Conservation (phyloP, 805 yeast species). For the Candida verbasci region DNA sequence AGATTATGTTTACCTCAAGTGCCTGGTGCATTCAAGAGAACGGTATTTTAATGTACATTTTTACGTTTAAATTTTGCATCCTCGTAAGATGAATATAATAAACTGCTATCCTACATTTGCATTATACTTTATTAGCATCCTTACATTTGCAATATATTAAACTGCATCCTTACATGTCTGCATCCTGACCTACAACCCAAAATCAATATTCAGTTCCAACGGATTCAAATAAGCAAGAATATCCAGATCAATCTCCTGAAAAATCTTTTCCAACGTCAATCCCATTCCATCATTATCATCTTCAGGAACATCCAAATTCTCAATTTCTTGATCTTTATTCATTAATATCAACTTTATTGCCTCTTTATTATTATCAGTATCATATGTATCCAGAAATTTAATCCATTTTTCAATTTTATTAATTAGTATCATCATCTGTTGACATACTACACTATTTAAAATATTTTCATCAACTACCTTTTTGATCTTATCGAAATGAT, state of each 20-base stretch:
- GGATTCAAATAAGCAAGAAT: slow-evolving; percentile 18
- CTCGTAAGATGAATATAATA: no score
- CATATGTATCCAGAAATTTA: slow-evolving; percentile 16
- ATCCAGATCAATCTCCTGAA: slow-evolving; percentile 29
- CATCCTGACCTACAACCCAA: no score
- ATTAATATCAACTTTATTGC: slow-evolving; percentile 24
- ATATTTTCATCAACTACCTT: slow-evolving; percentile 16
- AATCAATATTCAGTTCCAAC: neutral
- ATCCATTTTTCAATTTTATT: slow-evolving; percentile 25
- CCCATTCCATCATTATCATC: neutral
- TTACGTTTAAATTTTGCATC: no score
- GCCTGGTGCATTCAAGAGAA: no score
- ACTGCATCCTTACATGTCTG: no score
- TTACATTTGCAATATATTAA: no score
- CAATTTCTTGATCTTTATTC: slow-evolving; percentile 29
- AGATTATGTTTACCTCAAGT: no score
- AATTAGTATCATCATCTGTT: slow-evolving; percentile 19
- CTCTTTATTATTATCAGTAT: slow-evolving; percentile 9
- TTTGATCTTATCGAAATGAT: slow-evolving; percentile 15
- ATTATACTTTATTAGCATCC: no score
- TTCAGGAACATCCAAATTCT: slow-evolving; percentile 23
- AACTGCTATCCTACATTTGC: no score
- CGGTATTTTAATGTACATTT: no score
- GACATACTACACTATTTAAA: slow-evolving; percentile 19
- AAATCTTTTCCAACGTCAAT: slow-evolving; percentile 18